Evolutionary conservation across 2,329 filamentous ascomycete species (phyloP).

Genomic region (Penicillium sp.): DNA sequence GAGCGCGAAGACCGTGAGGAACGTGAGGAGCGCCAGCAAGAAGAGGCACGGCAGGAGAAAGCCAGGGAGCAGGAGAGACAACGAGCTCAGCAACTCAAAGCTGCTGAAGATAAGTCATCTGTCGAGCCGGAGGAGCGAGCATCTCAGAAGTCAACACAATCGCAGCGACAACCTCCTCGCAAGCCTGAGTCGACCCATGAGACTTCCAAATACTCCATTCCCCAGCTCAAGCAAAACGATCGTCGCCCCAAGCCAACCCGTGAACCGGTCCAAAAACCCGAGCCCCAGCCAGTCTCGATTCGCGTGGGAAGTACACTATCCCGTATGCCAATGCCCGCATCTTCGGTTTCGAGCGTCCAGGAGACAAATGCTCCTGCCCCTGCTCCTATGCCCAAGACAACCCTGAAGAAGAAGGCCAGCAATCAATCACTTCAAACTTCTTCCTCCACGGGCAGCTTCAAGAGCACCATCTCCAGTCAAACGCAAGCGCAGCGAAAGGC

Average conservation of each 20-base stretch:
- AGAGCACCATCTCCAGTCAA: slow-evolving; percentile 59
- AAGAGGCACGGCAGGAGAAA: slow-evolving; percentile 39
- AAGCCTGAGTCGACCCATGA: slow-evolving; percentile 33
- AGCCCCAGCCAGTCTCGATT: slow-evolving; percentile 49
- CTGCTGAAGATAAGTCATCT: slow-evolving; percentile 32
- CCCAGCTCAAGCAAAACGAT: slow-evolving; percentile 36
- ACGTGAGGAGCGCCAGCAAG: slow-evolving; percentile 32
- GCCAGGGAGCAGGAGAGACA: slow-evolving; percentile 36
- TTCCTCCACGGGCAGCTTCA: slow-evolving; percentile 58
- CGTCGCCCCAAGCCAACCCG: slow-evolving; percentile 46
- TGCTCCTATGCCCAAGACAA: slow-evolving; percentile 43
- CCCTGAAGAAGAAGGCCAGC: slow-evolving; percentile 63
- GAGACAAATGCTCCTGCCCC: slow-evolving; percentile 51
- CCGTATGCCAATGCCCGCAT: slow-evolving; percentile 44
- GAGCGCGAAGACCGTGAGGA: slow-evolving; percentile 32
- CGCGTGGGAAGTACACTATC: slow-evolving; percentile 49
- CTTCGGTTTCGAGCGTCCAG: slow-evolving; percentile 58
- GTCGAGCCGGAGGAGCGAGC: slow-evolving; percentile 35
- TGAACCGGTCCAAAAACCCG: slow-evolving; percentile 45
- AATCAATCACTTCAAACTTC: slow-evolving; percentile 61
- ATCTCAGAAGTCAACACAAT: slow-evolving; percentile 25
- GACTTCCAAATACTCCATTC: slow-evolving; percentile 27
- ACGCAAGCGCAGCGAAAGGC: slow-evolving; percentile 68
- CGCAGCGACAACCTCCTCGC: slow-evolving; percentile 29
- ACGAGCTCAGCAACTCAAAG: slow-evolving; percentile 31